Base-by-base conservation (phyloP, 306 rosid genomes). In the Psophocarpus tetragonolobus region DNA sequence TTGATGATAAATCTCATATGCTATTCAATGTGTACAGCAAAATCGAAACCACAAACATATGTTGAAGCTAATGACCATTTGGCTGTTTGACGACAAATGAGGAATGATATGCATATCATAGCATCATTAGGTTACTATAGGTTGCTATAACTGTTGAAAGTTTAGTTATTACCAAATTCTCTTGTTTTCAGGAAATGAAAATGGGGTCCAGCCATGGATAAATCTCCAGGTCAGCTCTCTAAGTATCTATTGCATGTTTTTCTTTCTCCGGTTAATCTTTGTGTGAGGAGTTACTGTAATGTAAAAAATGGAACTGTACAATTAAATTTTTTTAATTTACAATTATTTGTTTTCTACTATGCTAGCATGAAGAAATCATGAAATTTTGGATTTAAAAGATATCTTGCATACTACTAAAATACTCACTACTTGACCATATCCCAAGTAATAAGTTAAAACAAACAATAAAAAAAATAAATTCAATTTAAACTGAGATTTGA, bases 161-260 rank as follows among this genome's bases (percentile, higher is more conserved):
- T 20, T 47, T 45, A 30, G 32, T 38, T 13, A 51, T 38, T 47
- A 27, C 17, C 18, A 47, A 64, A n/a, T 39, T 79, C 20, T 21
- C 12, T 36, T 45, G 38, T 53, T 53, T 69, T 71, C 84, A 93
- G 98, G 79, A 73, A 90, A 82, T 75, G 86, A 88, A 68, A 83
- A 84, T 65, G 90, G 90, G 38, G 7, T 54, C 15, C 64, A 33
- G 10, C 91, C 92, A 36, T 47, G 74, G 78, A 83, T 93, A 68
- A 90, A 91, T 82, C 78, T 93, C 21, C 81, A 88, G 93, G 98
- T 87, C 62, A 11, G 39, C 13, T 42, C 39, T 38, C 2, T 13
- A 62, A n/a, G 33, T 27, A 47, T 7, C 14, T 53, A 20, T 32
- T 58, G 27, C 2, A 29, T 29, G 30, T 53, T 39, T 0, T 10